Evolutionary conservation across 2,329 filamentous ascomycete species (phyloP).

Genomic region (Aureobasidium uvarum): DNA sequence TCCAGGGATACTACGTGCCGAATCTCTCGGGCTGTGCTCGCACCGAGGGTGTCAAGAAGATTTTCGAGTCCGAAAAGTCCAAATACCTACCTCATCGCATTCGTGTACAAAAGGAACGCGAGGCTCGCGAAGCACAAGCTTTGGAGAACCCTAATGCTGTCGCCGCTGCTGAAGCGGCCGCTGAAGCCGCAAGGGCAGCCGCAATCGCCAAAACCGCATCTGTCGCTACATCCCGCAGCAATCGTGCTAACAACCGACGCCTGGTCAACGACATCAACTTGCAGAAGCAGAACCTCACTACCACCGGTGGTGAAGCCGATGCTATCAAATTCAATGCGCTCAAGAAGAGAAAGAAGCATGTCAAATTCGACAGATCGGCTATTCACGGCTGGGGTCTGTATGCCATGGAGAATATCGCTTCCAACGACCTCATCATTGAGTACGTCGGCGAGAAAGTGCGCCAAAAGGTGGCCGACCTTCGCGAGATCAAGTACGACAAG

Average conservation of each 20-base stretch:
- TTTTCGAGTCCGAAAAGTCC: conserved; percentile 94
- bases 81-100: conserved; percentile 98
- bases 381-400: conserved; percentile 99
- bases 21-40: conserved; percentile 83
- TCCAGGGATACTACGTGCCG: conserved; percentile 74
- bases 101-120: conserved; percentile 86
- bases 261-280: conserved; percentile 93
- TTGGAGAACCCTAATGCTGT: conserved; percentile 58
- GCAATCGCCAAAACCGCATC: conserved; percentile 73
- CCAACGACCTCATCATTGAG: conserved; percentile 99
- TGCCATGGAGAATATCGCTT: conserved; percentile 93
- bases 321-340: conserved; percentile 97
- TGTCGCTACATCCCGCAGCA: conserved; percentile 88
- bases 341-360: conserved; percentile 98
- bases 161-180: conserved; percentile 47
- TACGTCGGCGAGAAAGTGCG: conserved; percentile 97
- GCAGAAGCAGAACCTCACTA: conserved; percentile 73
- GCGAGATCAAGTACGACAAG: conserved; percentile 87
- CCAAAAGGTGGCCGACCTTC: conserved; percentile 95
- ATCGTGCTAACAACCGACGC: conserved; percentile 91
- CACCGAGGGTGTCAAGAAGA: conserved; percentile 92
- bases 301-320: conserved; percentile 71
- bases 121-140: conserved; percentile 80
- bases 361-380: conserved; percentile 94
- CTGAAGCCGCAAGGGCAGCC: conserved; percentile 67